These are phyloP conservation scores for Nigrospora sphaerica DNA, from an alignment of 2,329 filamentous ascomycete species.

Conservation along the genomic window DNA sequence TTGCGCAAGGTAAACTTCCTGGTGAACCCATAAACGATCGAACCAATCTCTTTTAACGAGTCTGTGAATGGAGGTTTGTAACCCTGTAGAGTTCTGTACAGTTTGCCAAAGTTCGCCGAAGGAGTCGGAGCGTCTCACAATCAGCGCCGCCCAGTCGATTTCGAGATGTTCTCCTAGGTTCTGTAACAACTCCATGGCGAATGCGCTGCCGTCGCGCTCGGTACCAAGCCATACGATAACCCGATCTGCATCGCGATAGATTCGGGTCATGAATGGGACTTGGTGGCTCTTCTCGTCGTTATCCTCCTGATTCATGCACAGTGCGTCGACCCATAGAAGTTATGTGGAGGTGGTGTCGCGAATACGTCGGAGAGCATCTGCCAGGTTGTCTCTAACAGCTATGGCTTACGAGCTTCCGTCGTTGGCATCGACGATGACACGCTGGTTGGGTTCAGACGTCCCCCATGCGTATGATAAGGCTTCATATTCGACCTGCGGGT, in stretches of 20 bases:
- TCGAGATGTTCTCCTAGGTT: no score
- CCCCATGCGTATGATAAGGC: not conserved
- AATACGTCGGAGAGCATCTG: not conserved
- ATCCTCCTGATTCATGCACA: slow-evolving; percentile 7
- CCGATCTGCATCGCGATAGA: slow-evolving; percentile 1
- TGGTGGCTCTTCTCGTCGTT: not conserved
- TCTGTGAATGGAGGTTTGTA: not conserved
- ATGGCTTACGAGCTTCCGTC: not conserved
- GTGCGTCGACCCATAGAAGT: slow-evolving; percentile 6
- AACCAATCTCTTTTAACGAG: not conserved
- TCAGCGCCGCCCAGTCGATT: no score
- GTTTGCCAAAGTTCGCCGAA: no score
- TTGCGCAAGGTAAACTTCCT: not conserved
- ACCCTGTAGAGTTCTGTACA: no score
- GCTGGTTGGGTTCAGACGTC: not conserved
- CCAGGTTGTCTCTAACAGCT: not conserved
- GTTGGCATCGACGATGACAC: not conserved
- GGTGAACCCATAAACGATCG: not conserved
- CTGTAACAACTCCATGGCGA: no score
- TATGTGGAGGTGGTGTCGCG: not conserved
- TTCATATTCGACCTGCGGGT: not conserved
- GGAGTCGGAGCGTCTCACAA: no score
- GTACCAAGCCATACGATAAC: slow-evolving; percentile 3
- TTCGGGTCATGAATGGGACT: slow-evolving; percentile 3
- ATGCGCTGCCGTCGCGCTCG: not conserved